These are phyloP conservation scores for Onygenales sp. DNA, from an alignment of 2,329 filamentous ascomycete genomes.

Conservation along the genomic window DNA sequence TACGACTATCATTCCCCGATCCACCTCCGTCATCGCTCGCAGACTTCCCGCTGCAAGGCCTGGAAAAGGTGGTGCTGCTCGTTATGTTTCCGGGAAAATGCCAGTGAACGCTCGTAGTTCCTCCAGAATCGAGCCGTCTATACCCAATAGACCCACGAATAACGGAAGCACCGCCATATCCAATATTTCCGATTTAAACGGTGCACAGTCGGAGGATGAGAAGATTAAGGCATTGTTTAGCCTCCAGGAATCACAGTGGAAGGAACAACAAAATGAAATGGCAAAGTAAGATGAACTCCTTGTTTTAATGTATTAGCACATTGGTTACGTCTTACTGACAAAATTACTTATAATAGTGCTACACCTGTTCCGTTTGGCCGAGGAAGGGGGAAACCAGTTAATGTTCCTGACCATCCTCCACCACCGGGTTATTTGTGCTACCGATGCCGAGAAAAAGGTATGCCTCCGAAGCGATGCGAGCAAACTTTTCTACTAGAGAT, in stretches of 20 bases:
- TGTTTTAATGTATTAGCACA: background rate
- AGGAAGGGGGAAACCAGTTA: slow-evolving; percentile 35
- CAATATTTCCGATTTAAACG: slow-evolving; percentile 56
- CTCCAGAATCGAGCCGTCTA: slow-evolving; percentile 53
- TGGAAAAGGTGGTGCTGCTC: slow-evolving; percentile 80
- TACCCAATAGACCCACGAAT: slow-evolving; percentile 32
- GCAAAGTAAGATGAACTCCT: slow-evolving; percentile 51
- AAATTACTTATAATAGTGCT: slow-evolving; percentile 24
- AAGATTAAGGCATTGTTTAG: slow-evolving; percentile 88
- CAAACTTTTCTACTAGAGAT: background rate
- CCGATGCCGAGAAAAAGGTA: slow-evolving; percentile 83
- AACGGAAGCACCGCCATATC: slow-evolving; percentile 30
- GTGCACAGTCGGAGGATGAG: slow-evolving; percentile 83
- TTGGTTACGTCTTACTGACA: slow-evolving; percentile 18
- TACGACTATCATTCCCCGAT: slow-evolving; percentile 91
- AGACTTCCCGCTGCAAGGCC: slow-evolving; percentile 74
- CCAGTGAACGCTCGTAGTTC: slow-evolving; percentile 78
- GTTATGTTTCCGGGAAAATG: slow-evolving; percentile 95
- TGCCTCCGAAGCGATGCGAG: slow-evolving; percentile 6
- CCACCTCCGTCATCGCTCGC: slow-evolving; percentile 84
- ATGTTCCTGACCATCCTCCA: slow-evolving; percentile 86
- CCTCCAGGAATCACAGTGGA: slow-evolving; percentile 84
- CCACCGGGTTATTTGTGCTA: slow-evolving; percentile 94
- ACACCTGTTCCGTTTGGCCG: slow-evolving; percentile 34
- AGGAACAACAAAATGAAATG: slow-evolving; percentile 86